Percentiles rank a stretch among this genome's conserved stretches.
Evolutionary conservation across 345 rosid species (phyloP).

Genomic region (sweet orange (Citrus sinensis)): DNA sequence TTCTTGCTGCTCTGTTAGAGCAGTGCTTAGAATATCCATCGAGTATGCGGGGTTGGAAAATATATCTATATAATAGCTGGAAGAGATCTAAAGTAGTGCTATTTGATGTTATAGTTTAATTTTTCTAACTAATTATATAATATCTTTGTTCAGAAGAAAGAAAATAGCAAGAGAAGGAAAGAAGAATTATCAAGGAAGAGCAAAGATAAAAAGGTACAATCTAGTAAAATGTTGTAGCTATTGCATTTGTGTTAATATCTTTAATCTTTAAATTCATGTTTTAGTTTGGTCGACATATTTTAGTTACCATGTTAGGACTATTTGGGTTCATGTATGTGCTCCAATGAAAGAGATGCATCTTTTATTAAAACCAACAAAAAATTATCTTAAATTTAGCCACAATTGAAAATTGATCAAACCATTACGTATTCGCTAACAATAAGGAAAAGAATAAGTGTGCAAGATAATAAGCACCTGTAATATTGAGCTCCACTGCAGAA

Average conservation of each 20-base stretch:
- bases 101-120: neutral
- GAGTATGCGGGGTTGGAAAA: neutral
- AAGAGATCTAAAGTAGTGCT: neutral
- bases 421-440: too few relatives aligned
- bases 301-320: neutral
- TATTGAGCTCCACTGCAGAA: too few relatives aligned
- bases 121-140: neutral
- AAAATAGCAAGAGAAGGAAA: slow-evolving; percentile 67
- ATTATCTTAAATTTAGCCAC: too few relatives aligned
- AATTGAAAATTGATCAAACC: too few relatives aligned
- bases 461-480: too few relatives aligned
- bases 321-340: neutral
- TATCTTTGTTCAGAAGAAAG: slow-evolving; percentile 50
- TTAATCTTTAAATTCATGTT: neutral
- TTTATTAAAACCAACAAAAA: too few relatives aligned
- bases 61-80: neutral
- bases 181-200: slow-evolving; percentile 51
- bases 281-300: neutral
- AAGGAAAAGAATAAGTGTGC: too few relatives aligned
- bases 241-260: neutral
- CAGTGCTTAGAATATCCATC: neutral
- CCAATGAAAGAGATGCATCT: too few relatives aligned
- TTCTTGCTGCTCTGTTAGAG: slow-evolving; percentile 5
- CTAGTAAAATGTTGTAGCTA: neutral
- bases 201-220: slow-evolving; percentile 61